phyloP scores from a whole-genome alignment of 192 early-diverging fungal genomes.

The Podila verticillata region DNA sequence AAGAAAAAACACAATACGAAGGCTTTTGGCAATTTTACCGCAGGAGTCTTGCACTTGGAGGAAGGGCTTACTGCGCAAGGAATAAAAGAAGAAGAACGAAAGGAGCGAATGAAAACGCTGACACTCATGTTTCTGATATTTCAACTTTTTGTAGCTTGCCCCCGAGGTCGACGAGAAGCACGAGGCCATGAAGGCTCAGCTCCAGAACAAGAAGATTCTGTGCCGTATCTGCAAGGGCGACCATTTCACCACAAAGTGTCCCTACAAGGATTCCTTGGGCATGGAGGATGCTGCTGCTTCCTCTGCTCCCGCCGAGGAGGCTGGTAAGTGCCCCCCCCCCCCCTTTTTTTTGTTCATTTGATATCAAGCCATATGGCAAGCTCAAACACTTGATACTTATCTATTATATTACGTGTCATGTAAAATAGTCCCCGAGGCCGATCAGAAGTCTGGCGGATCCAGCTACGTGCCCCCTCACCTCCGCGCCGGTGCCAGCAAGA shows the following conservation, averaged over 20 bases:
- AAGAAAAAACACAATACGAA: too few species aligned
- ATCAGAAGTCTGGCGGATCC: constrained; percentile 49
- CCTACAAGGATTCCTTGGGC: constrained; percentile 94
- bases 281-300: constrained; percentile 77
- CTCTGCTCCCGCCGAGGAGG: constrained; percentile 54
- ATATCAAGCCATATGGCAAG: neutral
- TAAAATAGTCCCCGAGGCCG: constrained; percentile 19
- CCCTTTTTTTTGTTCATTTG: neutral
- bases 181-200: constrained; percentile 61
- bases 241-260: constrained; percentile 97
- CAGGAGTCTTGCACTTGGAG: too few species aligned
- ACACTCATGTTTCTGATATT: too few species aligned
- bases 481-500: constrained; percentile 58
- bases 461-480: constrained; percentile 92
- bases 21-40: too few species aligned
- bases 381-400: neutral
- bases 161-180: constrained; percentile 74
- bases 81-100: too few species aligned
- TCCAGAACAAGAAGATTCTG: constrained; percentile 83
- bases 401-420: neutral
- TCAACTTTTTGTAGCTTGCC: constrained; percentile 28
- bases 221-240: constrained; percentile 98
- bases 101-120: too few species aligned
- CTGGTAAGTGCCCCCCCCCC: too few species aligned
- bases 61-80: too few species aligned